Percentiles rank a stretch among this genome's conserved stretches.
phyloP scores from a whole-genome alignment of 192 early-diverging fungal species.

The Linnemannia hyalina region DNA sequence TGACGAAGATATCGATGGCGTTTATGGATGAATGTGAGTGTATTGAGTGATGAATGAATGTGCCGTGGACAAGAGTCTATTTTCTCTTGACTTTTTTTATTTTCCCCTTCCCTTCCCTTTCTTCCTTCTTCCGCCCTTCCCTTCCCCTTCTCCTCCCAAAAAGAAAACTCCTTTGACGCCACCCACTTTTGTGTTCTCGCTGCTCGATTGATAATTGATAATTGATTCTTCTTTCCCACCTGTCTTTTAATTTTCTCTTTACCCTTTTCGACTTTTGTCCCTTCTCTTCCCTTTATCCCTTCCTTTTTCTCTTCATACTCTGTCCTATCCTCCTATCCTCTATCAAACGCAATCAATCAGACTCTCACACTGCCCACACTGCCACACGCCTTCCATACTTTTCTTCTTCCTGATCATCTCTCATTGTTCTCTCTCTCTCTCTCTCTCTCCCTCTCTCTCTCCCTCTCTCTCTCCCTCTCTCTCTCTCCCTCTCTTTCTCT shows the following conservation, averaged over 20 bases:
- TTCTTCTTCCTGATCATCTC: background rate
- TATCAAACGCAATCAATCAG: background rate
- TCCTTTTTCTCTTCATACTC: background rate
- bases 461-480: slow-evolving; percentile 13
- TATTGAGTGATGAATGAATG: background rate
- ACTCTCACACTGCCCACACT: slow-evolving; percentile 10
- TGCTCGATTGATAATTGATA: background rate
- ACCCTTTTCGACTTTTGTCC: background rate
- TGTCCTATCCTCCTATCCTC: background rate
- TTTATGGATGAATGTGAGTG: background rate
- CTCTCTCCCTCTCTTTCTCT: background rate
- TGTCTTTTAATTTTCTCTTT: background rate
- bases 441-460: background rate
- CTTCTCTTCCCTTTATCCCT: background rate
- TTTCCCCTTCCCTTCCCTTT: background rate
- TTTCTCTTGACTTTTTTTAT: background rate
- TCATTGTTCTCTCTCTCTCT: slow-evolving; percentile 10
- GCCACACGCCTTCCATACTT: background rate
- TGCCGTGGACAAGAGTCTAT: background rate
- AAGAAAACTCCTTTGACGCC: background rate
- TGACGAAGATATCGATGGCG: too few species aligned
- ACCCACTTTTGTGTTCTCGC: background rate
- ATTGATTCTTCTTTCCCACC: background rate
- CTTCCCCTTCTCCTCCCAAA: background rate
- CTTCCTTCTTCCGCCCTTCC: too few species aligned